Conservation (phyloP, 495 filamentous ascomycete genomes). For the Peziza echinospora region DNA sequence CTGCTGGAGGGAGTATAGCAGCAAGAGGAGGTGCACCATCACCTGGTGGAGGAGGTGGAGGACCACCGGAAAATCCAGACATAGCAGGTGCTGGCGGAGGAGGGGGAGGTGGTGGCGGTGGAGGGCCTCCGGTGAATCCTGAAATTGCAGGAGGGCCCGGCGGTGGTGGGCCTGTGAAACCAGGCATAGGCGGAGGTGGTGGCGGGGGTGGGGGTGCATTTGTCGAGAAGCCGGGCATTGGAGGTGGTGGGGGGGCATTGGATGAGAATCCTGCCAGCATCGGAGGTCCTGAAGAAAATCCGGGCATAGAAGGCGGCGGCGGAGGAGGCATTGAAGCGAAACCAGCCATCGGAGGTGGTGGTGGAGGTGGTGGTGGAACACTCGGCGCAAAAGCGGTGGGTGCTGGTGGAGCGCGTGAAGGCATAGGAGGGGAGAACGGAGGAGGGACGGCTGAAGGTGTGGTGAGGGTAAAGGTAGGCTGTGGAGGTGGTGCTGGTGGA, state of each 20-base stretch:
- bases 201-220: conserved; percentile 19
- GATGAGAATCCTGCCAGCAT: conserved; percentile 22
- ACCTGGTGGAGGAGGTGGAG: conserved; percentile 45
- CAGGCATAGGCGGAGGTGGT: conserved; percentile 4
- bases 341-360: conserved; percentile 2
- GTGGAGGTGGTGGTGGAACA: conserved; percentile 17
- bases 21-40: conserved; percentile 35
- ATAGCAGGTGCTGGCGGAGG: conserved; percentile 26
- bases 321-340: conserved; percentile 7
- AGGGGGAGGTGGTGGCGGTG: conserved; percentile 28
- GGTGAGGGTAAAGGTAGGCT: conserved; percentile 19
- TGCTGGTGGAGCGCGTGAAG: conserved; percentile 5
- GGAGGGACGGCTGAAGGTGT: conserved; percentile 18
- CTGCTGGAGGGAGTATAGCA: conserved; percentile 26
- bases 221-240: conserved; percentile 14
- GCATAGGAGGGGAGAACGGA: conserved; percentile 20
- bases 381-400: conserved; percentile 18
- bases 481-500: conserved; percentile 15
- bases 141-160: conserved; percentile 19
- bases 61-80: conserved; percentile 24
- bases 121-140: conserved; percentile 18
- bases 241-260: conserved; percentile 1
- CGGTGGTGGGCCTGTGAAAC: conserved; percentile 7
- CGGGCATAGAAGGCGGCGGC: conserved; percentile 2
- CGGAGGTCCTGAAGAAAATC: neutral